Evolutionary conservation across 768 basidiomycete genomes (phyloP).

Genomic region (Hygrophorus pudorinus): DNA sequence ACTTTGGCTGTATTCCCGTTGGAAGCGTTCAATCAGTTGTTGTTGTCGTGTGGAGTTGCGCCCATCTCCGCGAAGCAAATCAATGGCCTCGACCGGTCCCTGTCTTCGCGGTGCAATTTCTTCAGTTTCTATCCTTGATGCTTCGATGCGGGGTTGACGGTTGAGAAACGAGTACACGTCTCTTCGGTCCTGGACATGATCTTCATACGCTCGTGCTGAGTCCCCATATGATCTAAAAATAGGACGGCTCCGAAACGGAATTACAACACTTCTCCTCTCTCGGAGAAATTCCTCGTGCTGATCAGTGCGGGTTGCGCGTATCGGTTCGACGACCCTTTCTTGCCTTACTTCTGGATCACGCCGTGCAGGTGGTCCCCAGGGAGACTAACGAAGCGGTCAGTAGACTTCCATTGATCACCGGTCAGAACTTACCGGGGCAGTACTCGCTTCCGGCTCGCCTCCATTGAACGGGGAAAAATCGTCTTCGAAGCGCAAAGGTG

Average conservation of each 20-base stretch:
- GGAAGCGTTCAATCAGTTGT: constrained; percentile 20
- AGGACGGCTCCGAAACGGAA: background rate
- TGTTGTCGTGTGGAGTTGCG: constrained; percentile 19
- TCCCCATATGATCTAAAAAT: background rate
- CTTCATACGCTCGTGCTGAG: background rate
- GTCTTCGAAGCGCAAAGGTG: constrained; percentile 5
- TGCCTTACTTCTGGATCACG: too few relatives aligned
- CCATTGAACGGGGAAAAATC: background rate
- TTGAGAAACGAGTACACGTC: constrained; percentile 18
- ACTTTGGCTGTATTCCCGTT: constrained; percentile 12
- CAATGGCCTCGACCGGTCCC: constrained; percentile 21
- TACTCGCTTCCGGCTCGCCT: background rate
- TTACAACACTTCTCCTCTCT: too few relatives aligned
- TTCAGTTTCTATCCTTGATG: constrained; percentile 16
- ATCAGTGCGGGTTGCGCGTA: background rate
- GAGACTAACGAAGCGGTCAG: too few relatives aligned
- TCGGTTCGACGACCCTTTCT: too few relatives aligned
- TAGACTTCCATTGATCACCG: too few relatives aligned
- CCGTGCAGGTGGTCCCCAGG: too few relatives aligned
- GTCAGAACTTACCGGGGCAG: too few relatives aligned
- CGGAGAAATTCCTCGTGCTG: background rate
- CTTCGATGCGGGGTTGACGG: constrained; percentile 18
- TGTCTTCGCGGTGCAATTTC: constrained; percentile 11
- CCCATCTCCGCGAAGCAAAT: constrained; percentile 23
- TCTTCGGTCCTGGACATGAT: background rate